Conservation (phyloP, 176 grass and related monocot species). For the Oryza officinalis region DNA sequence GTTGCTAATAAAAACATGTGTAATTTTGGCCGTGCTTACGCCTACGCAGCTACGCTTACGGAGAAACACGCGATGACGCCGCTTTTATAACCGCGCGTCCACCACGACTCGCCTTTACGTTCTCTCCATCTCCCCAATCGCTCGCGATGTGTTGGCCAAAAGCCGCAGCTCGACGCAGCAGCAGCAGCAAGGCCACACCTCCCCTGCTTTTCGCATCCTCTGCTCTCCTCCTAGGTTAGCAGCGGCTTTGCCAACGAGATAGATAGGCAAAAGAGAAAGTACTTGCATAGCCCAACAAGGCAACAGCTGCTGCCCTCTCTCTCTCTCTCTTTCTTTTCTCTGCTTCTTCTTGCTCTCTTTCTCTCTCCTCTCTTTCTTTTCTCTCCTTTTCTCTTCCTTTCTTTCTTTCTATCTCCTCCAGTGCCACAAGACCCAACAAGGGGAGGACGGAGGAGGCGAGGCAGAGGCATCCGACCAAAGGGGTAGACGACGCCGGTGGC, state of each 20-base stretch:
- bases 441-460: background rate
- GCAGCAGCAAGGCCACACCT: background rate
- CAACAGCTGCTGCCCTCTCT: slow-evolving; percentile 33
- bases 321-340: background rate
- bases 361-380: background rate
- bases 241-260: slow-evolving; percentile 44
- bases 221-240: slow-evolving; percentile 52
- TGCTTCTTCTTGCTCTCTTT: background rate
- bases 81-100: slow-evolving; percentile 4
- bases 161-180: slow-evolving; percentile 14
- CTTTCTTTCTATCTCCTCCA: background rate
- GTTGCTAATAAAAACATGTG: background rate
- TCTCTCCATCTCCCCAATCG: background rate
- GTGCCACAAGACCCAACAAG: background rate
- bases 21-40: background rate
- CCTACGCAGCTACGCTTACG: background rate
- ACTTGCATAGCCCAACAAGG: slow-evolving; percentile 55
- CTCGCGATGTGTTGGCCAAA: background rate
- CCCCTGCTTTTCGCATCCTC: slow-evolving; percentile 9
- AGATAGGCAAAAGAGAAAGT: slow-evolving; percentile 59
- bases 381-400: background rate
- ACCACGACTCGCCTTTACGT: background rate
- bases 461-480: background rate
- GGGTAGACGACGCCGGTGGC: background rate
- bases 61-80: too few species aligned